These are phyloP conservation scores for Centella asiatica DNA, from an alignment of 129 eudicot genomes.

Conservation along the genomic window DNA sequence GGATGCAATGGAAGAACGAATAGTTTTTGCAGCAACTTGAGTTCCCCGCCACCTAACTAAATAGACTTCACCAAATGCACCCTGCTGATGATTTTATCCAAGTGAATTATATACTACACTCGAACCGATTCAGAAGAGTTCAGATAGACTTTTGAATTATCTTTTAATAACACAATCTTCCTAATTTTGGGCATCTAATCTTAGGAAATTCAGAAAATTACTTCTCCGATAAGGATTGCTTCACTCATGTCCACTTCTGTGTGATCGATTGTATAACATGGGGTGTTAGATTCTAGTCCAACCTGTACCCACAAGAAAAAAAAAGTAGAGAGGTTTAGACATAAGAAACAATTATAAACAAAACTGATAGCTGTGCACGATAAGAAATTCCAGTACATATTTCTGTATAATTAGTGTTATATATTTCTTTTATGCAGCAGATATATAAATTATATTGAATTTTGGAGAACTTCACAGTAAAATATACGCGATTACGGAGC, in stretches of 20 bases:
- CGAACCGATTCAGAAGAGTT: neutral
- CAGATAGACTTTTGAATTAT: no score
- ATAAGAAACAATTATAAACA: neutral
- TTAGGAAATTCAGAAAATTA: slow-evolving; percentile 5
- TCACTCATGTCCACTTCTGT: slow-evolving; percentile 39
- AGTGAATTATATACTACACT: neutral
- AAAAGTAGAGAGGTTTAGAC: neutral
- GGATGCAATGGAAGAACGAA: slow-evolving; percentile 60
- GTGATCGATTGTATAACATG: slow-evolving; percentile 40
- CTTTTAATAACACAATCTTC: no score
- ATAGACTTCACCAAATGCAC: slow-evolving; percentile 68
- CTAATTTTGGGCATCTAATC: no score
- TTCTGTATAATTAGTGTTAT: neutral
- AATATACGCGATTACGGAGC: neutral
- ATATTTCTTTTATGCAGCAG: neutral
- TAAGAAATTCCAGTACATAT: no score
- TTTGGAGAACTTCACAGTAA: no score
- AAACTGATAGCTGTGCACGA: neutral
- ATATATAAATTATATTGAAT: neutral
- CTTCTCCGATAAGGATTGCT: slow-evolving; percentile 56
- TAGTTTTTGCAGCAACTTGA: slow-evolving; percentile 70
- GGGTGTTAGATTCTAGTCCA: slow-evolving; percentile 41
- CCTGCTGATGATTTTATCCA: slow-evolving; percentile 32
- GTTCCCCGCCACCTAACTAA: slow-evolving; percentile 72
- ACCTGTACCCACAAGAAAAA: slow-evolving; percentile 26